Percentiles rank a stretch among this genome's conserved stretches.
Evolutionary conservation across 1,139 yeast species (phyloP).

Genomic region (Scheffersomyces segobiensis): DNA sequence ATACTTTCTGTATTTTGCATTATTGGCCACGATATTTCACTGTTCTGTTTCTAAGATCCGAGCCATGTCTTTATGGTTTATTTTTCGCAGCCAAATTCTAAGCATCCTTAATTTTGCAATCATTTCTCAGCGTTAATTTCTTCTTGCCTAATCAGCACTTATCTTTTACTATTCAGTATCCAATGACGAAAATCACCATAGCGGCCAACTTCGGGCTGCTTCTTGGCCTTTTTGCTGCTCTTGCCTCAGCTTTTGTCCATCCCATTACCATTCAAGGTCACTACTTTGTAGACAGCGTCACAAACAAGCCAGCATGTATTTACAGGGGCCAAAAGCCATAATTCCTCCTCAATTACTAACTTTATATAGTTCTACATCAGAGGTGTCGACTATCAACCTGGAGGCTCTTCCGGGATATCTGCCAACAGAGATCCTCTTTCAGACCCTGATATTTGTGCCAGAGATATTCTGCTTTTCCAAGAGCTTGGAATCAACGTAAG

Average conservation of each 20-base stretch:
- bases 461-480: conserved; percentile 75
- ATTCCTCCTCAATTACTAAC: conserved; percentile 8
- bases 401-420: conserved; percentile 74
- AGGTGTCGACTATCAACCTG: conserved; percentile 88
- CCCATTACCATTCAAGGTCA: conserved; percentile 66
- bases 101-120: not conserved
- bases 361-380: conserved; percentile 62
- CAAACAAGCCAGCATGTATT: conserved; percentile 66
- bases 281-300: conserved; percentile 74
- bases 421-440: conserved; percentile 67
- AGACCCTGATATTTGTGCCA: conserved; percentile 63
- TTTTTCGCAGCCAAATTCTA: not conserved
- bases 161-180: not conserved
- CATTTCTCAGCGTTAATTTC: not conserved
- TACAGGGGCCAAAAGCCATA: not conserved
- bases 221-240: not conserved
- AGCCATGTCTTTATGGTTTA: not conserved
- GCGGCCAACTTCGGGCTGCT: not conserved
- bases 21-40: not conserved
- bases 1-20: not conserved
- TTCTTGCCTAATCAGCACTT: not conserved
- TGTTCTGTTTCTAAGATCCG: not conserved
- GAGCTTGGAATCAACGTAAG: conserved; percentile 72
- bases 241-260: conserved; percentile 39
- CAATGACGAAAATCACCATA: not conserved